Base-by-base conservation (phyloP, 495 filamentous ascomycete genomes). In the Penicillium verhagenii region DNA sequence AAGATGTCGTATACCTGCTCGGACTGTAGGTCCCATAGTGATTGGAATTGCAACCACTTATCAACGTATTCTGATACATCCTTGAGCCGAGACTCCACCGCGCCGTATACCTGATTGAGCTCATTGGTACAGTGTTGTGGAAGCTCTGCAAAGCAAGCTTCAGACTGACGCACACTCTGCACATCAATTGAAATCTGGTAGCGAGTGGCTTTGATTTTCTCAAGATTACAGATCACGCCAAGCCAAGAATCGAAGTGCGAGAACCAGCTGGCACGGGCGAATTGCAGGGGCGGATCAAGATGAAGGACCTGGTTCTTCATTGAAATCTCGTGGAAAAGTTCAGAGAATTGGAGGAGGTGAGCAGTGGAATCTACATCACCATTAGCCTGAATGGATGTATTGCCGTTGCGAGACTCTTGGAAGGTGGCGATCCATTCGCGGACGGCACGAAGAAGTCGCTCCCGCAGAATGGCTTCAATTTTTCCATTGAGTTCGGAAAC, bases 31-130 rank as follows among this genome's bases (percentile, higher is more conserved):
- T 99, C 94, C 94, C 94, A 99, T 19, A 99, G 81, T 3, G 93
- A 96, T 72, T 99, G 94, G 72, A 97, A 99, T 64, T 96, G 94
- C 31, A 97, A 76, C 94, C 94, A 99, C 72, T 96, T 91, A 64
- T 96, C 89, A 10, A 97, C 89, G 66, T 97, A 99, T 16, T 73
- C 73, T 16, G 87, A 81, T 28, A 97, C 88, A 18, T 85, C 83
- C 16, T 79, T 74, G 13, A 97, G 68, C 70, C 90, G 93, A 31
- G 80, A 78, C 64, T 97, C 92, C 16, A 99, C 79, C 1, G 83
- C 84, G 21, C 73, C 77, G 65, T 97, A 96, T 1, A 95, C 91
- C 56, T 86, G 77, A 28, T 83, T 79, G 14, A 99, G 80, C 33
- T 85, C 85, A 29, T 84, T 78, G 14, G 88, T 88, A 67, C 94